Conservation (phyloP, 2,329 filamentous ascomycete genomes). For the Botrytis fabae region DNA sequence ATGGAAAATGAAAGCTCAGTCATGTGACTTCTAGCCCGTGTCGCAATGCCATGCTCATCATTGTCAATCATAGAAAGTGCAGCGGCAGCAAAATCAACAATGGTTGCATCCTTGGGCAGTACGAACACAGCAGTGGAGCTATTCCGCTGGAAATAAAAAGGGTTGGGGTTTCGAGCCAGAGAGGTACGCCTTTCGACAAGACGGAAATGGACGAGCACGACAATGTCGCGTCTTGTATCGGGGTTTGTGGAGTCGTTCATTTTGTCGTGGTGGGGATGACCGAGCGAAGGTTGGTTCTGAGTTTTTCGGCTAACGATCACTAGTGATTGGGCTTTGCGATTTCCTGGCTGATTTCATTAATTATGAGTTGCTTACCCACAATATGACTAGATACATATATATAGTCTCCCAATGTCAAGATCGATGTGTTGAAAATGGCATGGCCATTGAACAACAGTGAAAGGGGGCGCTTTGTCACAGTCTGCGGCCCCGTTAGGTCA, state of each 20-base stretch:
- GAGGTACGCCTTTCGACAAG: not conserved
- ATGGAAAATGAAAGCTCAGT: not conserved
- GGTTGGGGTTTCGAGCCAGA: not conserved
- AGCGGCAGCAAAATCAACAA: not conserved
- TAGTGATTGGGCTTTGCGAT: not conserved
- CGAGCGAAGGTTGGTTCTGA: not conserved
- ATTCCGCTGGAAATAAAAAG: not conserved
- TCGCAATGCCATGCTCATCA: not conserved
- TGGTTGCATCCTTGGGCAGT: not conserved
- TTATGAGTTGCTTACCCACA: not conserved
- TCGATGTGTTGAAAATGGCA: not conserved
- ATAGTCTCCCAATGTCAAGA: not conserved
- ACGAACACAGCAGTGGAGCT: not conserved
- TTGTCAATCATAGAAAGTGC: not conserved
- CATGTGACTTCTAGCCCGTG: not conserved
- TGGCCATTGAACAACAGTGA: not conserved
- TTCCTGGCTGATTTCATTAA: not conserved
- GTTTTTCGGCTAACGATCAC: fast-evolving
- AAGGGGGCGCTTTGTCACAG: not conserved
- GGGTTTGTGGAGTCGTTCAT: not conserved
- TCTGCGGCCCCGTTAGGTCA: not conserved
- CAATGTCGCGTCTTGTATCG: not conserved
- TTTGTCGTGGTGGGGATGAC: not conserved
- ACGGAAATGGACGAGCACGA: not conserved
- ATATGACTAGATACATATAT: not conserved